These are phyloP conservation scores for Areca catechu DNA, from an alignment of 176 grass and related monocot species.

Conservation along the genomic window DNA sequence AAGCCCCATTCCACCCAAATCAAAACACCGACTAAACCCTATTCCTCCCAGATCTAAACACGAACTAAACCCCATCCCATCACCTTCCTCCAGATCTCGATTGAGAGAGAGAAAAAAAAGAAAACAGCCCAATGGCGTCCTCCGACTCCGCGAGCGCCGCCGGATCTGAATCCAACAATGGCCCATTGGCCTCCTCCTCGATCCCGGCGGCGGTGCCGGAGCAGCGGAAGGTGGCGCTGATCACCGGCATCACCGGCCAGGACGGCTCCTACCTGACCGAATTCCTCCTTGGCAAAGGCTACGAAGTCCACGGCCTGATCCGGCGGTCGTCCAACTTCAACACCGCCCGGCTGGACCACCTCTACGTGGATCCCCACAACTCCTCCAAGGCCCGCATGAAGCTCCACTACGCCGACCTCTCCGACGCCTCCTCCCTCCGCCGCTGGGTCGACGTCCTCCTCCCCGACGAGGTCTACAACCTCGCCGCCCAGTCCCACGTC, in stretches of 20 bases:
- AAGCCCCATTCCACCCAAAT: no score
- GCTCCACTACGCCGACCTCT: constrained; percentile 95
- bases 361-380: constrained; percentile 94
- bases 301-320: constrained; percentile 97
- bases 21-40: no score
- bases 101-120: no score
- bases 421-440: constrained; percentile 89
- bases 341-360: constrained; percentile 71
- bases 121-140: constrained; percentile 17
- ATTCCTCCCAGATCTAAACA: no score
- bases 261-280: constrained; percentile 95
- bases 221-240: constrained; percentile 71
- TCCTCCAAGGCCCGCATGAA: constrained; percentile 56
- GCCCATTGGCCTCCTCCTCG: background rate
- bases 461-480: constrained; percentile 99
- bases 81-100: constrained; percentile 19
- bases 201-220: constrained; percentile 28
- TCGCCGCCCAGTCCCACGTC: constrained; percentile 93
- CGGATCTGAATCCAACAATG: background rate
- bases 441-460: constrained; percentile 66
- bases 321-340: constrained; percentile 99
- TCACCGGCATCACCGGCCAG: constrained; percentile 90
- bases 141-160: constrained; percentile 3
- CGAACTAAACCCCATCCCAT: background rate
- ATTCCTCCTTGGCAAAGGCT: constrained; percentile 69